Evolutionary conservation across 306 rosid species (phyloP).

Genomic region (Vicia faba): DNA sequence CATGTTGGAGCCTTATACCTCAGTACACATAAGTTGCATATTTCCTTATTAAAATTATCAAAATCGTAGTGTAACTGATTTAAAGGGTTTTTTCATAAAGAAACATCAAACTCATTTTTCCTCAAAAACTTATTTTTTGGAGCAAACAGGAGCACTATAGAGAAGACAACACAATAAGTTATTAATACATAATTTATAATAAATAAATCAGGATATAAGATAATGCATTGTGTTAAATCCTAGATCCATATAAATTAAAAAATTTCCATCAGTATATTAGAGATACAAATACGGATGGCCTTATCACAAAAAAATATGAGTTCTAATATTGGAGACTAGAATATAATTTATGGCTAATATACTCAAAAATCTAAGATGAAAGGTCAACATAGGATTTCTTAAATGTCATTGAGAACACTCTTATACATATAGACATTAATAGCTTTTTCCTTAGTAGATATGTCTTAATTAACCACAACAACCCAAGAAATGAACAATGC

Average conservation of each 20-base stretch:
- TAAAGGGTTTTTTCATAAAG: constrained; percentile 1
- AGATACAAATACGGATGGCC: constrained; percentile 4
- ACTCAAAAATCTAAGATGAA: constrained; percentile 18
- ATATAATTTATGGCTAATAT: constrained; percentile 13
- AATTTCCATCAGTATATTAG: neutral
- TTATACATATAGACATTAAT: constrained; percentile 10
- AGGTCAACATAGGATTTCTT: constrained; percentile 19
- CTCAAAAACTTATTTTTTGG: neutral
- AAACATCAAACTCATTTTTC: constrained; percentile 7
- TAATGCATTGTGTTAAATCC: neutral
- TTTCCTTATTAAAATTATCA: constrained; percentile 12
- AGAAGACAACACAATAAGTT: constrained; percentile 10
- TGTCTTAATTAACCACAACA: constrained; percentile 4
- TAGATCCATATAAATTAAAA: constrained; percentile 10
- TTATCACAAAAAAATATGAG: neutral
- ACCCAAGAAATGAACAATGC: neutral
- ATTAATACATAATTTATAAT: neutral
- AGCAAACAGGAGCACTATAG: neutral
- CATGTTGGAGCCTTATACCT: neutral
- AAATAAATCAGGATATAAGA: constrained; percentile 7
- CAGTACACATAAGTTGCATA: constrained; percentile 7
- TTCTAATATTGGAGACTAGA: neutral
- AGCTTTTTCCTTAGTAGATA: neutral
- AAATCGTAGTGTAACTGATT: constrained; percentile 6
- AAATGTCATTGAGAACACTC: constrained; percentile 7